Evolutionary conservation across 495 filamentous ascomycete genomes (phyloP).

Genomic region (Friedmanniomyces simplex): DNA sequence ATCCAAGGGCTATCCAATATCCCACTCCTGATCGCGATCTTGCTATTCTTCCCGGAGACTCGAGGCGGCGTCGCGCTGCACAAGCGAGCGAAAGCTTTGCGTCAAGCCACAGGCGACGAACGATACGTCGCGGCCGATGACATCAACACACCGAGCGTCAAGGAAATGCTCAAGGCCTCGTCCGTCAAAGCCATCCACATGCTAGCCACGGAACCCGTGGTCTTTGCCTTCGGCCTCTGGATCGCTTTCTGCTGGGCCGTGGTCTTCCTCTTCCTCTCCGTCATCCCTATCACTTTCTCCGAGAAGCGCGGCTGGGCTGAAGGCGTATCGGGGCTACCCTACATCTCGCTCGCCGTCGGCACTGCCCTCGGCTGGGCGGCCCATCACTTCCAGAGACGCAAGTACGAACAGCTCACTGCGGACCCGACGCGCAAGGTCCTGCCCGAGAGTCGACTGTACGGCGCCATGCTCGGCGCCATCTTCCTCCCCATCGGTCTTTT

Average conservation of each 20-base stretch:
- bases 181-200: slow-evolving; percentile 31
- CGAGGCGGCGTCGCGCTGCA: slow-evolving; percentile 29
- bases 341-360: slow-evolving; percentile 22
- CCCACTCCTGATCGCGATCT: slow-evolving; percentile 19
- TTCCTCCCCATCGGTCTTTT: slow-evolving; percentile 20
- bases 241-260: slow-evolving; percentile 19
- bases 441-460: slow-evolving; percentile 12
- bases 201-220: slow-evolving; percentile 28
- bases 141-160: slow-evolving; percentile 23
- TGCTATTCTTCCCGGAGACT: slow-evolving; percentile 31
- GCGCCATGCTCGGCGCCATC: slow-evolving; percentile 10
- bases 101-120: slow-evolving; percentile 26
- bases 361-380: slow-evolving; percentile 9
- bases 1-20: slow-evolving; percentile 19
- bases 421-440: not conserved
- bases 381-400: slow-evolving; percentile 18
- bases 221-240: slow-evolving; percentile 24
- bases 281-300: slow-evolving; percentile 14
- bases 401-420: slow-evolving; percentile 14
- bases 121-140: slow-evolving; percentile 27
- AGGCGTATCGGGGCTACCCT: slow-evolving; percentile 16
- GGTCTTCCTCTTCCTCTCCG: slow-evolving; percentile 15
- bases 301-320: slow-evolving; percentile 19
- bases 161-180: slow-evolving; percentile 22
- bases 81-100: slow-evolving; percentile 28